Evolutionary conservation across 1,284 basidiomycete genomes (phyloP), one percentile per base, ranked within the genome.

Genomic region (Cryptococcus sp.): DNA sequence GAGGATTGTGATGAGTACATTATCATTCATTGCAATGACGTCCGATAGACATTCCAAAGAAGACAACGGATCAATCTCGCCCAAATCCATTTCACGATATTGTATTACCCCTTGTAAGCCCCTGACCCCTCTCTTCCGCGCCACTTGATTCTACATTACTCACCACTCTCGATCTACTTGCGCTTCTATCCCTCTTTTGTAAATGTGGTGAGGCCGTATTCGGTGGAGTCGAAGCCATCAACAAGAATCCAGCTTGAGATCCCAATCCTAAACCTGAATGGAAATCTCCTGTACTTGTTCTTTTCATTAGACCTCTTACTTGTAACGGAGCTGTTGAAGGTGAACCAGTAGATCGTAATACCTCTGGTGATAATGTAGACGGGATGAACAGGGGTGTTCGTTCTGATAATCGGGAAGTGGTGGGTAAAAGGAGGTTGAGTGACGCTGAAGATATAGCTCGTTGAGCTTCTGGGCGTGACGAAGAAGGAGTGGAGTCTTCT

Each of bases 161-260:
- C 23, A 23, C 23, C 23, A 23, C 23, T 23, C 23, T 23, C 1
- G 23, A 23, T 23, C 44, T 37, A 52, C 51, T 52, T 13, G 43
- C 30, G 34, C 51, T 52, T 30, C 51, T 35, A 7, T 46, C 44
- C 34, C 44, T 52, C 33, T 45, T 10, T n/a, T 14, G 11, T 3
- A 45, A 11, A 5, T 11, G 13, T 8, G 14, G 42, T 6, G n/a
- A n/a, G 6, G 10, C 32, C 5, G 49, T 31, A 8, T 41, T n/a
- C 2, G 71, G 70, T 30, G 72, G 72, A 2, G 71, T 67, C 4
- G 70, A 68, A n/a, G 70, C 71, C 50, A 73, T 53, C 23, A 74
- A 57, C 42, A 73, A 56, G 11, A 74, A 61, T 2, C 71, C 69
- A 8, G 66, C 71, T 49, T 73, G 72, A 49, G 61, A 65, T 34